phyloP scores from a whole-genome alignment of 495 filamentous ascomycete genomes.

The Acidiella bohemica region DNA sequence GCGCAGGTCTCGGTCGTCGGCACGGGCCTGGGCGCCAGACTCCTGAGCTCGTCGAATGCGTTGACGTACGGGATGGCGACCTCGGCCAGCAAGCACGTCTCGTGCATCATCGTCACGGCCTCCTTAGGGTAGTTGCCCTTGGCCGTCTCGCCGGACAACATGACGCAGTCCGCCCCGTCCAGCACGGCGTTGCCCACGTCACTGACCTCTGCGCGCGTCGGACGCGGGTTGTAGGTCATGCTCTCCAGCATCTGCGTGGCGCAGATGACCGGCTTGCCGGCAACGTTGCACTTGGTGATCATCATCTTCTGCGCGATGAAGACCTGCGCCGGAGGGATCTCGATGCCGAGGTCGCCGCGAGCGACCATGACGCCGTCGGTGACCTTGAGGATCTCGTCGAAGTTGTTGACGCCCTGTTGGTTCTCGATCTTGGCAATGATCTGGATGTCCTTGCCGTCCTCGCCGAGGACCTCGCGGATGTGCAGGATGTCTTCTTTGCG shows the following conservation, averaged over 20 bases:
- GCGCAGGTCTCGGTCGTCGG: constrained; percentile 80
- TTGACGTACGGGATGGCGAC: constrained; percentile 92
- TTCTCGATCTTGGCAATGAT: constrained; percentile 99
- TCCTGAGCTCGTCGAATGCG: constrained; percentile 88
- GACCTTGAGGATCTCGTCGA: constrained; percentile 87
- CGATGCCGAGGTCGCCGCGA: constrained; percentile 95
- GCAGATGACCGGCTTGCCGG: constrained; percentile 95
- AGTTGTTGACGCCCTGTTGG: constrained; percentile 98
- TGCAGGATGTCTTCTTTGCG: constrained; percentile 77
- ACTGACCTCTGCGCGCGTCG: constrained; percentile 92
- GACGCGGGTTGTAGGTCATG: constrained; percentile 98
- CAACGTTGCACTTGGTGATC: constrained; percentile 99
- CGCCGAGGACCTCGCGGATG: constrained; percentile 82
- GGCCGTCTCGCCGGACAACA: constrained; percentile 97
- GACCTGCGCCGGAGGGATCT: constrained; percentile 95
- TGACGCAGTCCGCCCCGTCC: constrained; percentile 97
- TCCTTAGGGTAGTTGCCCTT: constrained; percentile 91
- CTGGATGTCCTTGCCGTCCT: constrained; percentile 92
- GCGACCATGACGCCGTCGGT: constrained; percentile 99
- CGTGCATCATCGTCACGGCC: constrained; percentile 93
- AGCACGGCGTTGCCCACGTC: constrained; percentile 97
- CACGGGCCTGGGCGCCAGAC: constrained; percentile 64
- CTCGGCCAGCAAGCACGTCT: constrained; percentile 90
- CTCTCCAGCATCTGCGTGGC: constrained; percentile 90
- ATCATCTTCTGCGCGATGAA: constrained; percentile 99